These are phyloP conservation scores for Scleroderma bovista DNA, from an alignment of 768 basidiomycete genomes.

Conservation along the genomic window DNA sequence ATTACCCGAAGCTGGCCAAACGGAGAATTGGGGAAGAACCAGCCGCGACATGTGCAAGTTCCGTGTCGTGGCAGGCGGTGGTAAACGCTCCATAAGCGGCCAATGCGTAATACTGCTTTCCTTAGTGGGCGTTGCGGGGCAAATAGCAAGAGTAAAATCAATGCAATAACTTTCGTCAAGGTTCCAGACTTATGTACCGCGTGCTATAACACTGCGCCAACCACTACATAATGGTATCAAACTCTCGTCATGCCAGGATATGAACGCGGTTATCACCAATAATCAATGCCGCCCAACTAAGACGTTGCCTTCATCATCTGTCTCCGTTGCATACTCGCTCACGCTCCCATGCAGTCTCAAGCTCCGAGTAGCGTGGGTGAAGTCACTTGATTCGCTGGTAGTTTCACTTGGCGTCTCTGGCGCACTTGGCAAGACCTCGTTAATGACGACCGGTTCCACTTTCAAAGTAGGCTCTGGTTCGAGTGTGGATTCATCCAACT, in stretches of 20 bases:
- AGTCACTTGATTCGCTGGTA: constrained; percentile 20
- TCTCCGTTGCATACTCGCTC: constrained; percentile 66
- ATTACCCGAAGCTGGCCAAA: constrained; percentile 1
- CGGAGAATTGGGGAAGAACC: background rate
- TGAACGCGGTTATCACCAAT: constrained; percentile 3
- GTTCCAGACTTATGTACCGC: constrained; percentile 7
- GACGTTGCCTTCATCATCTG: constrained; percentile 84
- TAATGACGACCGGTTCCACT: constrained; percentile 4
- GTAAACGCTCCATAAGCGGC: background rate
- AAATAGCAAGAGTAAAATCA: background rate
- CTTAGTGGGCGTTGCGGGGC: constrained; percentile 6
- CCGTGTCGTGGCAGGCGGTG: background rate
- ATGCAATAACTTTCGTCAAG: background rate
- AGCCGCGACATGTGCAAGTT: background rate
- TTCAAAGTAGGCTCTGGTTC: constrained; percentile 8
- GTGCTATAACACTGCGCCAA: constrained; percentile 9
- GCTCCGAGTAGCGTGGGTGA: constrained; percentile 25
- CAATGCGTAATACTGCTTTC: background rate
- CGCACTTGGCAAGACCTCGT: constrained; percentile 31
- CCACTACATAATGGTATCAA: constrained; percentile 21
- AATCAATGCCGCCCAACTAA: constrained; percentile 53
- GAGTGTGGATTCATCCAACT: constrained; percentile 18
- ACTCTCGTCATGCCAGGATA: constrained; percentile 2
- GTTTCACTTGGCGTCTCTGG: constrained; percentile 17
- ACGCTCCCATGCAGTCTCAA: constrained; percentile 47